Evolutionary conservation across 164 flowering plant species (phyloP), one percentile per base, ranked within the genome.

Genomic region (Santalum album): DNA sequence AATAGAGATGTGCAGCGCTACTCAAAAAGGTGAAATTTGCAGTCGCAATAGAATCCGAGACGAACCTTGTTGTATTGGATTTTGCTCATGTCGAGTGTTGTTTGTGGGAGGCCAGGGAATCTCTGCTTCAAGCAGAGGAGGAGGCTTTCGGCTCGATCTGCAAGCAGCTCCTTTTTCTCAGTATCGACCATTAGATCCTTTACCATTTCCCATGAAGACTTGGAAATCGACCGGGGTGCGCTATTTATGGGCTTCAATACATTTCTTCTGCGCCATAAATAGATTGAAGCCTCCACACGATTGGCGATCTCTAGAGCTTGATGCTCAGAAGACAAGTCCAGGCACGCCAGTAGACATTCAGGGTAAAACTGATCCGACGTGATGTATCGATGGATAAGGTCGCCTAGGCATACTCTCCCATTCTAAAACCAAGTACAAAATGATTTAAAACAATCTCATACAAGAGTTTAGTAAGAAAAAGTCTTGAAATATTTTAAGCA

Each of bases 61-160:
- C 27, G 1, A 42, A 80, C 88, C 88, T 79, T 80, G 75, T 82
- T 82, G 61, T 57, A 71, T 52, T 82, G 88, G 53, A 82, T 82
- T 59, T 82, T 80, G 77, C 70, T 74, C 71, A 65, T 72, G 54
- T 82, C 88, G 29, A 82, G 53, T 23, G 78, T 57, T 25, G 88
- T 79, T 47, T 82, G 88, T 1, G 81, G 71, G 6, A 82, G 80
- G 43, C 75, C 77, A 50, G 88, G 85, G 56, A 75, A 82, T 23
- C 76, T 65, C 53, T 77, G 79, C 65, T 71, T 77, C 77, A 82
- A 64, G 69, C 77, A 74, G 24, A 76, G 73, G 32, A 80, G 53
- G 19, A 82, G 71, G 57, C 61, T 74, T 58, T 76, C 83, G 2
- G 85, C 79, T 69, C 88, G 61, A 3, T 73, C 83, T 6, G 81